Percentiles rank a stretch among this genome's conserved stretches.
phyloP scores from a whole-genome alignment of 148 eudicot species.

The Rhododendron ovatum region DNA sequence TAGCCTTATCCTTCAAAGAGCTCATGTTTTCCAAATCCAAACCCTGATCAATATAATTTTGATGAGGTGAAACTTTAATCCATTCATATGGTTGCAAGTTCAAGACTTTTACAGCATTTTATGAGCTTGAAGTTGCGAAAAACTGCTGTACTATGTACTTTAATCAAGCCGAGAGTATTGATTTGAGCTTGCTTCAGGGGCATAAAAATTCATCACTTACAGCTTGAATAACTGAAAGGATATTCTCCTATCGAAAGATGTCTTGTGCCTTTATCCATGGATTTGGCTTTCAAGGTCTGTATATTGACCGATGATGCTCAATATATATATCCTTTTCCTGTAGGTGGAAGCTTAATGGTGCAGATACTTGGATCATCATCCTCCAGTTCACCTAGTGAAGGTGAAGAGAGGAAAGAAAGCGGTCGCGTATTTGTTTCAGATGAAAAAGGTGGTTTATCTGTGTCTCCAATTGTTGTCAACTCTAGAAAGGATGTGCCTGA shows the following conservation, averaged over 20 bases:
- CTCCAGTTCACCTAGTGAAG: slow-evolving; percentile 8
- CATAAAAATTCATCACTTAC: neutral
- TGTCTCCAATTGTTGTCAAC: slow-evolving; percentile 29
- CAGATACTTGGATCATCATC: slow-evolving; percentile 57
- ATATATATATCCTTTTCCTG: neutral
- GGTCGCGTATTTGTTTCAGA: slow-evolving; percentile 17
- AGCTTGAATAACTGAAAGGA: neutral
- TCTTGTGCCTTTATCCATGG: neutral
- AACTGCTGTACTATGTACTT: neutral
- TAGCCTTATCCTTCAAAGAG: neutral
- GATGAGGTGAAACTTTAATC: neutral
- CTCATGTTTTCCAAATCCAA: neutral
- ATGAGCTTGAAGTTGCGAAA: neutral
- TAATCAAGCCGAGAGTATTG: neutral
- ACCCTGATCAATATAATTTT: neutral
- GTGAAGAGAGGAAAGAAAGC: neutral
- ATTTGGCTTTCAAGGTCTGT: neutral
- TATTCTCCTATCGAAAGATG: neutral
- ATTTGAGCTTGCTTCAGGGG: neutral
- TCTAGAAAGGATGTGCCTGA: slow-evolving; percentile 28
- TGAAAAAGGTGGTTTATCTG: slow-evolving; percentile 16
- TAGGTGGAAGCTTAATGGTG: slow-evolving; percentile 62
- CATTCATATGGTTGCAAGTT: neutral
- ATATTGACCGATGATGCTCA: neutral
- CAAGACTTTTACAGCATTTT: neutral